Evolutionary conservation across 129 eudicot genomes (phyloP), one percentile per base, ranked within the genome.

Genomic region (Sambucus nigra): DNA sequence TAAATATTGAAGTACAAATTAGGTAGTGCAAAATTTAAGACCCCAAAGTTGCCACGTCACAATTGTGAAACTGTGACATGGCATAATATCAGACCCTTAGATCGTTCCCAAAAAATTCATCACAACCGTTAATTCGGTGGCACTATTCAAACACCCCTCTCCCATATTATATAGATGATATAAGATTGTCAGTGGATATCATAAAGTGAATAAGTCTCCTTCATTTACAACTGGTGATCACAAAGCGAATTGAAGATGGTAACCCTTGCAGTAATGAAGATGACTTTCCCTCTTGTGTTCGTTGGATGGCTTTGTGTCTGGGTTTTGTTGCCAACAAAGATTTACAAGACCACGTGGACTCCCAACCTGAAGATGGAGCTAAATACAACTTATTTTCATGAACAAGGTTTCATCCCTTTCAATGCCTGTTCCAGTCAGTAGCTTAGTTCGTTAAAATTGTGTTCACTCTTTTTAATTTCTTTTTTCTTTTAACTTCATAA

Each of bases 301-400:
- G 29, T 66, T 5, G 86, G 83, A 48, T 80, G 79, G 69, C 64
- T 85, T 19, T 51, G 66, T 39, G 52, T 81, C 46, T 85, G 95
- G 95, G 71, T 80, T 57, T 61, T 85, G 83, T 25, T 80, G 47
- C 95, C 95, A 29, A 80, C 77, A 14, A 64, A 77, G 26, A 59
- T 65, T 29, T 85, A 80, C 83, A 77, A 77, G 54, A 0, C 51
- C 26, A 28, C 73, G 7, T 85, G 89, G 95, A 57, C 73, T 22
- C 86, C 78, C 7, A 51, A 32, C 44, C 69, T 84, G 44, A 25
- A 39, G 0, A 19, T 53, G 16, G 65, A 29, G 17, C 84, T 84
- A 38, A 63, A 77, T 49, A 69, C 88, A 4, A 76, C 82, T 9
- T 80, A 76, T 33, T 79, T 83, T 57, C 49, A 75, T 10, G 85